Percentiles rank a stretch among this genome's conserved stretches.
Evolutionary conservation across 257 asterid genomes (phyloP).

Genomic region (Primulina eburnea): DNA sequence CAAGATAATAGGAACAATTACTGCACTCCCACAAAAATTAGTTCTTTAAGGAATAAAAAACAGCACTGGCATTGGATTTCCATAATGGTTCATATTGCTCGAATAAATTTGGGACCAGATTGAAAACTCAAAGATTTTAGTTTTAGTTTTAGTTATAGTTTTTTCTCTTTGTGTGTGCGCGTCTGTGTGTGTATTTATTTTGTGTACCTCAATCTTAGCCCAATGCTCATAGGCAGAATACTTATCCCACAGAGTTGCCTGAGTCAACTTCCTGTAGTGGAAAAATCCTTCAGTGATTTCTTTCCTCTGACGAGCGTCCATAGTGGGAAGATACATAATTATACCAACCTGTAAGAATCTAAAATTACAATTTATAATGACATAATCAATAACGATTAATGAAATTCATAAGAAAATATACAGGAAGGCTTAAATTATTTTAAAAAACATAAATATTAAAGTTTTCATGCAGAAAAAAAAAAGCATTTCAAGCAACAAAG

Average conservation of each 20-base stretch:
- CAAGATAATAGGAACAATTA: background rate
- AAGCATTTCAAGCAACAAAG: background rate
- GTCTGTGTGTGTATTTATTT: background rate
- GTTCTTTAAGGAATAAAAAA: no score
- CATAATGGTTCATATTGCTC: no score
- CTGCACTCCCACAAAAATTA: background rate
- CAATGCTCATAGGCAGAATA: slow-evolving; percentile 90
- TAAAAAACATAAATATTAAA: background rate
- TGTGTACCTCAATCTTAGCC: slow-evolving; percentile 94
- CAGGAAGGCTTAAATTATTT: background rate
- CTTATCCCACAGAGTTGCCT: slow-evolving; percentile 65
- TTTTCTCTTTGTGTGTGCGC: background rate
- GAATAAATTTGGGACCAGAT: background rate
- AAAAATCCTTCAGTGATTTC: slow-evolving; percentile 79
- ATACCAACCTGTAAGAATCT: slow-evolving; percentile 69
- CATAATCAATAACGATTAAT: background rate
- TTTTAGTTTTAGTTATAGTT: background rate
- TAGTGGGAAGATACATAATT: slow-evolving; percentile 95
- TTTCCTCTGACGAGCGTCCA: slow-evolving; percentile 81
- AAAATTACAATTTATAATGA: background rate
- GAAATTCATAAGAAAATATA: slow-evolving; percentile 1
- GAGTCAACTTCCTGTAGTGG: slow-evolving; percentile 75
- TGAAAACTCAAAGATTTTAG: background rate
- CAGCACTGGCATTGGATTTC: background rate
- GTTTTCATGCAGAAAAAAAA: background rate